Percentiles rank a stretch among this genome's conserved stretches.
These are phyloP conservation scores for Exophiala oligosperma DNA, from an alignment of 2,329 filamentous ascomycete species.

Conservation along the genomic window DNA sequence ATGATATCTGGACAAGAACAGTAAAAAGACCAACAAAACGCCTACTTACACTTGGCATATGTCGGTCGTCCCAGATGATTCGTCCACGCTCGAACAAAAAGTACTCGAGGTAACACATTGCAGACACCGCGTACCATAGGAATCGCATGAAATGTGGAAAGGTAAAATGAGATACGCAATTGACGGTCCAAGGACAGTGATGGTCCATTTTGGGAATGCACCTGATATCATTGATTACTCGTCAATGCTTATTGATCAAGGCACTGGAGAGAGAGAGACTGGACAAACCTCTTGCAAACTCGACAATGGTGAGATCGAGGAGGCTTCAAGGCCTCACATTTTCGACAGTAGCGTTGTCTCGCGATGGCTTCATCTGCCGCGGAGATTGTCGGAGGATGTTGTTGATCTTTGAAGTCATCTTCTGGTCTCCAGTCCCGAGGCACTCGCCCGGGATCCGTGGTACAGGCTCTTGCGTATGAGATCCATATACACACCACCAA, in stretches of 20 bases:
- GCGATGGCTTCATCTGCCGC: conserved; percentile 20
- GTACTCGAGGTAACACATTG: conserved; percentile 58
- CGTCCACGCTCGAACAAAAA: conserved; percentile 54
- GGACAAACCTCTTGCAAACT: conserved; percentile 56
- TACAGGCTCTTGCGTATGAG: conserved; percentile 60
- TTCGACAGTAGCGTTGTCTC: conserved; percentile 58
- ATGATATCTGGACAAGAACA: background rate
- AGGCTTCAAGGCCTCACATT: conserved; percentile 62
- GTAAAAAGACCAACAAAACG: too few relatives aligned
- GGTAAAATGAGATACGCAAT: conserved; percentile 66
- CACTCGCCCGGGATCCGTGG: conserved; percentile 58
- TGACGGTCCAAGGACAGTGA: conserved; percentile 66
- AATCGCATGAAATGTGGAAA: conserved; percentile 67
- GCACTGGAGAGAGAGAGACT: background rate
- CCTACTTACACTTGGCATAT: conserved; percentile 56
- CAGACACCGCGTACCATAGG: conserved; percentile 58
- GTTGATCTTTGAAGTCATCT: conserved; percentile 17
- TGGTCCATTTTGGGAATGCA: conserved; percentile 67
- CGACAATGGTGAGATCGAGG: conserved; percentile 67
- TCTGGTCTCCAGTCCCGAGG: conserved; percentile 44
- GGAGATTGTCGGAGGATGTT: conserved; percentile 5
- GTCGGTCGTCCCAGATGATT: conserved; percentile 55
- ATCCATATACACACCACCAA: conserved; percentile 57
- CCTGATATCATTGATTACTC: conserved; percentile 35
- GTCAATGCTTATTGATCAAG: conserved; percentile 1